Base-by-base conservation (phyloP, 106 monocot genomes). In the Amphibolis antarctica region DNA sequence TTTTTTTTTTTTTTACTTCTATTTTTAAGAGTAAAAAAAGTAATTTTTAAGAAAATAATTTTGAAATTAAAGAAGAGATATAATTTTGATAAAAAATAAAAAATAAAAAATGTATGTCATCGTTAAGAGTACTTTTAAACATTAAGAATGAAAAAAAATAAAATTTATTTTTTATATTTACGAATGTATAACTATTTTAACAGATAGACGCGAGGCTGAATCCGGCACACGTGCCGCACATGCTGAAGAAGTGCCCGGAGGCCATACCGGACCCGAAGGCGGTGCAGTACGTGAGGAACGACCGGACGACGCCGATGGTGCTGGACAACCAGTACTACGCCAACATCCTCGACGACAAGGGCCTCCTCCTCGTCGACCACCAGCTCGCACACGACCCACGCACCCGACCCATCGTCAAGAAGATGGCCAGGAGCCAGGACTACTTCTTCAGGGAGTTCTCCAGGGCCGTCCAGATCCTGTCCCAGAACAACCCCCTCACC, bases 261-360 rank as follows among this genome's bases (percentile, higher is more conserved):
- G n/a, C 83, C 1, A 81, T 88, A 64, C 88, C 88, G 0, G 83
- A 88, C 74, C 83, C 88, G 1, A 88, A 88, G 76, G 81, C 83
- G 11, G 88, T 88, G 27, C 88, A 88, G 55, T 88, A 84, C 71
- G 88, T 88, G 29, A 66, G 83, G 10, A 88, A 88, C 60, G 88
- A 88, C 71, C 75, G 88, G 0, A 83, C 81, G 27, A 84, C 88
- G 1, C 88, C 83, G 6, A 88, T 88, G 88, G 76, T 73, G 64
- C 81, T 88, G 0, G 88, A 88, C 81, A 88, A 88, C 76, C 83
- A 88, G 83, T 88, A 88, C 78, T 88, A 88, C 81, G 55, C 50
- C 67, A 88, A 88, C 76, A 88, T 88, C 42, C 71, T 88, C 1
- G 83, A 83, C 57, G 63, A 79, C 83, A 83, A 84, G 81, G 88